These are phyloP conservation scores for Cucurbitaria berberidis DNA, from an alignment of 2,329 filamentous ascomycete species.

Conservation along the genomic window DNA sequence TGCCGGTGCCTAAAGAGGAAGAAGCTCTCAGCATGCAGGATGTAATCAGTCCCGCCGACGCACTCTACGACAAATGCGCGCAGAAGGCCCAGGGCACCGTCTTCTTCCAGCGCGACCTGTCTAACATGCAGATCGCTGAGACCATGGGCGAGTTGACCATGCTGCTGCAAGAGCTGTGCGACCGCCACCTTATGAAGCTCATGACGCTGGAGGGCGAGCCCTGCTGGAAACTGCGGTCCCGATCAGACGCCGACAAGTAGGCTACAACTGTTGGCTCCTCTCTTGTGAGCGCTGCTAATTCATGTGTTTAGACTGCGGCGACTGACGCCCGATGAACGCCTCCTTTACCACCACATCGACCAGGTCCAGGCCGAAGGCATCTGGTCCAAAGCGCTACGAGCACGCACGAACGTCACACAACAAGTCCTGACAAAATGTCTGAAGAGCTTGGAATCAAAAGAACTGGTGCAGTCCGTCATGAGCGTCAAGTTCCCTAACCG, in stretches of 20 bases:
- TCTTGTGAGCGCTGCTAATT: conserved; percentile 11
- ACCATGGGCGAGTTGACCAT: conserved; percentile 40
- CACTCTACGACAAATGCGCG: conserved; percentile 49
- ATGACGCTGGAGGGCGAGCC: conserved; percentile 45
- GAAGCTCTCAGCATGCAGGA: conserved; percentile 14
- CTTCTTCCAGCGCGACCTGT: conserved; percentile 50
- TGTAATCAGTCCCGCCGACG: conserved; percentile 32
- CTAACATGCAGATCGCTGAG: conserved; percentile 45
- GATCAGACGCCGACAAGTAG: conserved; percentile 47
- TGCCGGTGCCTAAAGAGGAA: conserved; percentile 28
- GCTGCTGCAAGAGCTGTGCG: conserved; percentile 43
- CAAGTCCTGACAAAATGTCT: conserved; percentile 80
- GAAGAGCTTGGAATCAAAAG: conserved; percentile 81
- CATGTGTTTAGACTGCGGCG: conserved; percentile 44
- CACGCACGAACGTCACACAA: conserved; percentile 81
- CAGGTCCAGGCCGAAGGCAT: conserved; percentile 83
- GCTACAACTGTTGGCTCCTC: conserved; percentile 1
- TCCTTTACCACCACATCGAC: conserved; percentile 91
- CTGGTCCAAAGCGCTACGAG: conserved; percentile 87
- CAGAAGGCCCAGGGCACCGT: conserved; percentile 42
- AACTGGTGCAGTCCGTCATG: conserved; percentile 86
- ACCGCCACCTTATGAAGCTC: conserved; percentile 46
- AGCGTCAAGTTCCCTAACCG: conserved; percentile 88
- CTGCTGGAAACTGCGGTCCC: conserved; percentile 47
- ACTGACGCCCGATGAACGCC: conserved; percentile 71